Percentiles rank a stretch among this genome's conserved stretches.
Evolutionary conservation across 2,329 filamentous ascomycete genomes (phyloP).

Genomic region (Shiraia bambusicola): DNA sequence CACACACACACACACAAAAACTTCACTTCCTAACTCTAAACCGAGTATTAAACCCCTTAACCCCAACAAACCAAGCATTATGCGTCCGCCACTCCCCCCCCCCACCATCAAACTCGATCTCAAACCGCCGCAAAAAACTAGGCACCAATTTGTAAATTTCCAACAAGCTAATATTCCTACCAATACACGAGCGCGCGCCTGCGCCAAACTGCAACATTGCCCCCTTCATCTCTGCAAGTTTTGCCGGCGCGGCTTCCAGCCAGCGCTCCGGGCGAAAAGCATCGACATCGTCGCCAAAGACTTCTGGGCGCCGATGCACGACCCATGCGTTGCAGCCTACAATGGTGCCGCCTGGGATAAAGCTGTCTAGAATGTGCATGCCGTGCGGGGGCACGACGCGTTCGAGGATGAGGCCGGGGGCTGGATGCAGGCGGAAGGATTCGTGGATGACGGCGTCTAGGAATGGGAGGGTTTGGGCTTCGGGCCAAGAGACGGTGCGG

Average conservation of each 20-base stretch:
- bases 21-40: constrained; percentile 38
- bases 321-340: constrained; percentile 77
- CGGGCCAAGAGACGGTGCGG: constrained; percentile 67
- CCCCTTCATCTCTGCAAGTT: constrained; percentile 66
- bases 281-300: constrained; percentile 70
- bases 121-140: constrained; percentile 64
- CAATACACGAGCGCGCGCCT: constrained; percentile 68
- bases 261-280: constrained; percentile 69
- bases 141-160: constrained; percentile 56
- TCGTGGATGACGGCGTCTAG: constrained; percentile 79
- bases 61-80: constrained; percentile 58
- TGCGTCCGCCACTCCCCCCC: constrained; percentile 49
- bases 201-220: constrained; percentile 75
- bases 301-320: constrained; percentile 65
- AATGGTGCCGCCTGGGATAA: constrained; percentile 68
- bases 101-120: constrained; percentile 50
- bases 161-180: constrained; percentile 54
- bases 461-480: constrained; percentile 70
- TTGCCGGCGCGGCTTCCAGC: constrained; percentile 55
- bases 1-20: too few relatives aligned
- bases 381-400: constrained; percentile 68
- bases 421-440: constrained; percentile 73
- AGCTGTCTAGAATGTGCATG: constrained; percentile 62
- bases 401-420: constrained; percentile 71
- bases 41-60: constrained; percentile 48